phyloP scores from a whole-genome alignment of 129 eudicot species.

The Smallanthus sonchifolius region DNA sequence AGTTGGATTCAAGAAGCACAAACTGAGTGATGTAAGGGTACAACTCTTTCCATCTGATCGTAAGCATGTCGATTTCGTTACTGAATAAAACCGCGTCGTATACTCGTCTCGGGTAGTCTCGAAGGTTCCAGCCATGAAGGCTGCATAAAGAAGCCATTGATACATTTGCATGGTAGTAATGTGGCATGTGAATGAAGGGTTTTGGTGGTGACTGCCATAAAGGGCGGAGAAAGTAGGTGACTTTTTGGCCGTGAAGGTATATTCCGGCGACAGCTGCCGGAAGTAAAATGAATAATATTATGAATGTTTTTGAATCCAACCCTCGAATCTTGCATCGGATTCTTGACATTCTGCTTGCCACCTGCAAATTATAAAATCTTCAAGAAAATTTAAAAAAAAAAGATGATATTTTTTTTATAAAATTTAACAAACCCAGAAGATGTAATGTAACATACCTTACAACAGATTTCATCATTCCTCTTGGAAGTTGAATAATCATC shows the following conservation, averaged over 20 bases:
- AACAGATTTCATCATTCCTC: conserved; percentile 14
- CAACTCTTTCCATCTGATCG: conserved; percentile 66
- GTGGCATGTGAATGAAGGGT: conserved; percentile 53
- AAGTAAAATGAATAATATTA: conserved; percentile 35
- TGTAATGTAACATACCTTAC: conserved; percentile 6
- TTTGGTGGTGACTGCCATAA: conserved; percentile 79
- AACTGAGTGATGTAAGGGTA: conserved; percentile 72
- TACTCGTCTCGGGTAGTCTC: conserved; percentile 66
- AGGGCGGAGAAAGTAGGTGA: conserved; percentile 62
- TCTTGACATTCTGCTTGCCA: conserved; percentile 37
- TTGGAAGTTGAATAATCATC: conserved; percentile 21
- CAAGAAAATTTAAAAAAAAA: background rate
- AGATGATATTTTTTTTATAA: background rate
- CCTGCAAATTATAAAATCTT: conserved; percentile 17
- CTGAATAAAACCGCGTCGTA: conserved; percentile 70
- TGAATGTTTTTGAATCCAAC: conserved; percentile 39
- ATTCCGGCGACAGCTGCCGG: conserved; percentile 42
- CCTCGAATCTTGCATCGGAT: conserved; percentile 43
- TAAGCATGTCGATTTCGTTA: conserved; percentile 77
- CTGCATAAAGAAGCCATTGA: conserved; percentile 59
- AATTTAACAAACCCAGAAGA: background rate
- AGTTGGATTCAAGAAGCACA: conserved; percentile 69
- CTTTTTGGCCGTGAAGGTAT: conserved; percentile 62
- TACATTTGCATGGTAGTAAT: conserved; percentile 56
- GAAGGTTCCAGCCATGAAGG: conserved; percentile 70